phyloP scores from a whole-genome alignment of 768 basidiomycete genomes.

The Hypholoma sublateritium region DNA sequence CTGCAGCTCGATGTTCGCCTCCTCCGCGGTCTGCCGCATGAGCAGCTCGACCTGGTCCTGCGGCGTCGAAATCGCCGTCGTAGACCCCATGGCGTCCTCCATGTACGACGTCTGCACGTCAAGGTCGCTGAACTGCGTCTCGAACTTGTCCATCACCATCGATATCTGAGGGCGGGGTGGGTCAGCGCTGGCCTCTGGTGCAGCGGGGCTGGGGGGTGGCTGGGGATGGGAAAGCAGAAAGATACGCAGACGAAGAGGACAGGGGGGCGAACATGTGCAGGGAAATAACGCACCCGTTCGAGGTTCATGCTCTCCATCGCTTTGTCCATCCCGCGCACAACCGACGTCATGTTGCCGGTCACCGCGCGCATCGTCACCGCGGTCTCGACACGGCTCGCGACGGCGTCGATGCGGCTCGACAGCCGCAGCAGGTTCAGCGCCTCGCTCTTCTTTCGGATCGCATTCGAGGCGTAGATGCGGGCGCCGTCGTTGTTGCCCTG shows the following conservation, averaged over 20 bases:
- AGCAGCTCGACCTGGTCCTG: constrained; percentile 96
- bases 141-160: constrained; percentile 98
- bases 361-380: constrained; percentile 98
- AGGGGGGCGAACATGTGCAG: background rate
- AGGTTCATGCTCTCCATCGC: constrained; percentile 99
- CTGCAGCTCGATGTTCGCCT: constrained; percentile 92
- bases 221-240: background rate
- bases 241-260: background rate
- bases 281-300: constrained; percentile 61
- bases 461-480: constrained; percentile 96
- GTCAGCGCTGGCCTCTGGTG: background rate
- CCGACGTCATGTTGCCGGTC: constrained; percentile 94
- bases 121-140: constrained; percentile 91
- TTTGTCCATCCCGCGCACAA: constrained; percentile 97
- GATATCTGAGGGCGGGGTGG: constrained; percentile 67
- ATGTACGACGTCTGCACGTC: constrained; percentile 98
- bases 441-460: constrained; percentile 98
- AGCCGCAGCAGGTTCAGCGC: constrained; percentile 87
- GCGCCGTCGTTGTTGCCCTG: constrained; percentile 98
- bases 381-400: constrained; percentile 95
- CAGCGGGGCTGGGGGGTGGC: background rate
- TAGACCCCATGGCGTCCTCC: constrained; percentile 94
- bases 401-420: constrained; percentile 92
- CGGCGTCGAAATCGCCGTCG: constrained; percentile 90
- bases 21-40: constrained; percentile 93